These are phyloP conservation scores for Chamaecrista fasciculata DNA, from an alignment of 306 rosid species.

Conservation along the genomic window DNA sequence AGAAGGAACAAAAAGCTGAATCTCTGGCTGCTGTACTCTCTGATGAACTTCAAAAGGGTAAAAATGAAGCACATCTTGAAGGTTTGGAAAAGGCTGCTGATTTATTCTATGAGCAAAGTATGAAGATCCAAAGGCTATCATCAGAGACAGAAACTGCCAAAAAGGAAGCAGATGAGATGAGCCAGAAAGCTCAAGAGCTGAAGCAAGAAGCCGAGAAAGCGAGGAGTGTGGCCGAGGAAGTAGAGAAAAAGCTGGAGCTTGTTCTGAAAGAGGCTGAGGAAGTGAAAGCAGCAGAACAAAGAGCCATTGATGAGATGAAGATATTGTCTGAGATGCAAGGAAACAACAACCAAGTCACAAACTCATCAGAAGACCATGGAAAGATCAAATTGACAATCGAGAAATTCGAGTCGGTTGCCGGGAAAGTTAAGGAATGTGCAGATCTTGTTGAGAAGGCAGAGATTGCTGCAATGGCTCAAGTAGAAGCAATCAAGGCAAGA, in stretches of 20 bases:
- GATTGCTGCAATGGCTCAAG: slow-evolving; percentile 44
- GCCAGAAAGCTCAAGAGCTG: slow-evolving; percentile 34
- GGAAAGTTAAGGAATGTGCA: slow-evolving; percentile 56
- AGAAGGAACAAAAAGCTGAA: slow-evolving; percentile 41
- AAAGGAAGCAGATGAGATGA: slow-evolving; percentile 58
- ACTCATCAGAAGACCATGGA: slow-evolving; percentile 34
- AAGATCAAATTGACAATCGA: slow-evolving; percentile 58
- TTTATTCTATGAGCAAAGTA: slow-evolving; percentile 10
- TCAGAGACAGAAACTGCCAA: slow-evolving; percentile 44
- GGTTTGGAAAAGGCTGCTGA: slow-evolving; percentile 10
- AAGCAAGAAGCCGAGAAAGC: slow-evolving; percentile 47
- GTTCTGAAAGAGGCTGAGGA: slow-evolving; percentile 49
- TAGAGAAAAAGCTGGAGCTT: slow-evolving; percentile 48
- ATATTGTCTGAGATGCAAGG: slow-evolving; percentile 39
- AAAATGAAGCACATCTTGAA: slow-evolving; percentile 27
- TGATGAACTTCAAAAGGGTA: slow-evolving; percentile 24
- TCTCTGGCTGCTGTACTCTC: slow-evolving; percentile 35
- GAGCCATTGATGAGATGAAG: slow-evolving; percentile 58
- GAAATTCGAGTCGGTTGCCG: slow-evolving; percentile 53
- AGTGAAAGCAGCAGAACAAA: slow-evolving; percentile 64
- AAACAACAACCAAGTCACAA: not conserved
- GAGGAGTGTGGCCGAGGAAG: slow-evolving; percentile 35
- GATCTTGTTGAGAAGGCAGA: slow-evolving; percentile 63
- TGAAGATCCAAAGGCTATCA: slow-evolving; percentile 40
- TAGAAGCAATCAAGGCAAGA: slow-evolving; percentile 49